Base-by-base conservation (phyloP, 192 early-diverging fungal species). In the Backusella australiensis region DNA sequence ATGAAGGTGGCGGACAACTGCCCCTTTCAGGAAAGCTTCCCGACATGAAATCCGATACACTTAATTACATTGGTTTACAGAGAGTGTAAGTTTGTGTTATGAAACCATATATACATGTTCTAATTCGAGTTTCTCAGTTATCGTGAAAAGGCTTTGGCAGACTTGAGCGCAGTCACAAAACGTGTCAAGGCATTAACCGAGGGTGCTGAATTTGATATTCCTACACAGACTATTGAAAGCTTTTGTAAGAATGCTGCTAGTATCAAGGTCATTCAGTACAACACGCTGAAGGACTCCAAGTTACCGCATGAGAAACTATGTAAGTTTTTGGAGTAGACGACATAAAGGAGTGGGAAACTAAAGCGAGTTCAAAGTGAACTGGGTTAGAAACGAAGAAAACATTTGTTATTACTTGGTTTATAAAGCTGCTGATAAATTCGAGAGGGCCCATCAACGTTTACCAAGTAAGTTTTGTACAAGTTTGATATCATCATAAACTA, bases 1-100 rank as follows among this genome's bases (percentile, higher is more conserved):
- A 91, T 53, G 90, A 95, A 74, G 86, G 91, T 1, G 72, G 84
- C 26, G 94, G 94, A 6, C 80, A 82, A 56, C 85, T 99, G 35
- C 98, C 98, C 1, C 80, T 96, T 15, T 88, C 93, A 1, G 98
- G 98, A 6, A 82, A 85, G 26, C 88, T 99, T 23, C 97, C 98
- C 0, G 98, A 99, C 82, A 99, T 99, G 98, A 98, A 99, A 80
- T 89, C 98, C 6, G 94, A 99, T 77, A 98, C 97, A 1, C 87
- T 88, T 29, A 90, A 91, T 42, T 99, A 93, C 81, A 90, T 99
- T 19, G 81, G 78, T 8, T 83, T 99, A 68, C 96, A 97, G 81
- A 93, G 88, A 66, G 83, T 97, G 90, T 93, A 88, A 56, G 86
- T 77, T 7, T 8, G 6, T 8, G 15, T 65, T 35, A 7, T 26